Conservation (phyloP, 257 asterid species). For the Capsicum rhomboideum region DNA sequence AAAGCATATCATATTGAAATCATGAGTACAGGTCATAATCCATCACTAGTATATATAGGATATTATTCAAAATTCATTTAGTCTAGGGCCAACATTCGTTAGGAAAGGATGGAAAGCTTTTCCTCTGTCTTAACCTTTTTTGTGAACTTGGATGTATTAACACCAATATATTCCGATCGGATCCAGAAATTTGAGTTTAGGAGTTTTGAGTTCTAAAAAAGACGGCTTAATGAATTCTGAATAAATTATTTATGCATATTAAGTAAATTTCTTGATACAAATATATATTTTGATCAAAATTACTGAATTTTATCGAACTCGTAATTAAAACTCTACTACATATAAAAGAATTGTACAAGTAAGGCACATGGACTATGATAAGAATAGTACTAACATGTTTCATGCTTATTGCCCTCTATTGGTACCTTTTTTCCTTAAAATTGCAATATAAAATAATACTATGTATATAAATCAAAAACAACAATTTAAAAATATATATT, state of each 20-base stretch:
- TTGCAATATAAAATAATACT: neutral
- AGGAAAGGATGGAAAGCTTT: neutral
- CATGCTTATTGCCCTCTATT: neutral
- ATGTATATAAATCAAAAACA: too few species aligned
- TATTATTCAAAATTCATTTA: neutral
- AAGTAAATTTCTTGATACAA: too few species aligned
- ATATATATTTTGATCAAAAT: too few species aligned
- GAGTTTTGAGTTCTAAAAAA: too few species aligned
- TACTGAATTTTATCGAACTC: too few species aligned
- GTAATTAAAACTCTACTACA: too few species aligned
- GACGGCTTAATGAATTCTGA: too few species aligned
- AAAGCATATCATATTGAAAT: slow-evolving; percentile 11
- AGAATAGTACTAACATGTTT: neutral
- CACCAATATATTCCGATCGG: neutral
- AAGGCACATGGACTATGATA: neutral
- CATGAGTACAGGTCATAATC: slow-evolving; percentile 8
- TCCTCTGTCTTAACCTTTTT: neutral
- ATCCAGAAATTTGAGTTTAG: neutral
- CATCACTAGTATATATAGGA: neutral
- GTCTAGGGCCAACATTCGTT: neutral
- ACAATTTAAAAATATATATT: too few species aligned
- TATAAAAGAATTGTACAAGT: neutral
- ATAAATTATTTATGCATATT: too few species aligned
- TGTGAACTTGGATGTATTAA: neutral
- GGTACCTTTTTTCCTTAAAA: neutral